These are phyloP conservation scores for Tolypocladium album DNA, from an alignment of 2,329 filamentous ascomycete species.

Conservation along the genomic window DNA sequence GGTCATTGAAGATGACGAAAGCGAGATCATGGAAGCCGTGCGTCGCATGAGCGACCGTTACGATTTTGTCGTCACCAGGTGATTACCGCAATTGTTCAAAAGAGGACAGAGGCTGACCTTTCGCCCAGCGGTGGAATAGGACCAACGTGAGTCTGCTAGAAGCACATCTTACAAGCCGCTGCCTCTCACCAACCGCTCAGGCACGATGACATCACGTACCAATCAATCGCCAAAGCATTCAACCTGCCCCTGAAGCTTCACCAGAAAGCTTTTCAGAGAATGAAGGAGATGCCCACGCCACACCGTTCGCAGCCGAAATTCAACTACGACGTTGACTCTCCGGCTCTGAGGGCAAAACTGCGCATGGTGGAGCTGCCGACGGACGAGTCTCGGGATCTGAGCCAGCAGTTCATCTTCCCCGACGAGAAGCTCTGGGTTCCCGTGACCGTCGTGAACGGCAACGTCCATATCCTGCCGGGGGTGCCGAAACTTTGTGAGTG, in stretches of 20 bases:
- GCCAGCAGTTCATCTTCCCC: conserved; percentile 69
- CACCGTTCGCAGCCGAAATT: conserved; percentile 65
- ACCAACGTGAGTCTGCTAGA: conserved; percentile 57
- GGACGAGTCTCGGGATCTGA: conserved; percentile 52
- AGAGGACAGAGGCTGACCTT: background rate
- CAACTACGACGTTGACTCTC: conserved; percentile 74
- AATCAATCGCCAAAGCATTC: conserved; percentile 88
- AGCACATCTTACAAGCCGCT: background rate
- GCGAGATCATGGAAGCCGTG: conserved; percentile 80
- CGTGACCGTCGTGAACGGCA: conserved; percentile 78
- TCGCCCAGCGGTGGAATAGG: conserved; percentile 70
- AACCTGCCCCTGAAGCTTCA: conserved; percentile 66
- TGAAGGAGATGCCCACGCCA: conserved; percentile 71
- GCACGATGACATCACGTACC: conserved; percentile 96
- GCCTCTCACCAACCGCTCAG: conserved; percentile 28
- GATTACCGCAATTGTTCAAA: conserved; percentile 1
- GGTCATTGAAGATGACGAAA: conserved; percentile 86
- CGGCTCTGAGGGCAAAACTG: conserved; percentile 68
- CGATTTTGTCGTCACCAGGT: conserved; percentile 87
- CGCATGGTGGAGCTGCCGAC: conserved; percentile 85
- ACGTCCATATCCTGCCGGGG: conserved; percentile 86
- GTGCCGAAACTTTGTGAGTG: conserved; percentile 66
- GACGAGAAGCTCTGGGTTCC: conserved; percentile 84
- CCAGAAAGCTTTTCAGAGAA: conserved; percentile 63
- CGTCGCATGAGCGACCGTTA: conserved; percentile 79